Evolutionary conservation across 345 rosid genomes (phyloP).

Genomic region (Nasturtium officinale): DNA sequence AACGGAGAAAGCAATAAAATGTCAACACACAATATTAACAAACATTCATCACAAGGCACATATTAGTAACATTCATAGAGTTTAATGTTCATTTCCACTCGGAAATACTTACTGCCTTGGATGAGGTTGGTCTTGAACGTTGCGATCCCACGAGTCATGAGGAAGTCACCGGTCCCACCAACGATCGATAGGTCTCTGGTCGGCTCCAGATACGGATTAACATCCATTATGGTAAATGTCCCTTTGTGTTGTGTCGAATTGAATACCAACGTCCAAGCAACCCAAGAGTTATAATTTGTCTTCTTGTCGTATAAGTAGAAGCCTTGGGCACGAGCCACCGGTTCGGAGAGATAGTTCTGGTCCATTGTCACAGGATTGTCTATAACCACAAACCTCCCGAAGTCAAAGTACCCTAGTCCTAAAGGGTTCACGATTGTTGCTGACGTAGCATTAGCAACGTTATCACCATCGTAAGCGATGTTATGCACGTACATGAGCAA

Average conservation of each 20-base stretch:
- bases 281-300: not conserved
- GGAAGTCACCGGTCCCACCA: not conserved
- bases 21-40: no score
- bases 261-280: not conserved
- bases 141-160: slow-evolving; percentile 11
- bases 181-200: not conserved
- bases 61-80: slow-evolving; percentile 29
- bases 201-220: not conserved
- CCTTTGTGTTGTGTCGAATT: slow-evolving; percentile 4
- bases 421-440: slow-evolving; percentile 2
- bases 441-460: not conserved
- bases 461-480: not conserved
- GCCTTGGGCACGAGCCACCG: slow-evolving; percentile 18
- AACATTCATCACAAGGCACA: no score
- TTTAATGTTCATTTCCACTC: slow-evolving; percentile 9
- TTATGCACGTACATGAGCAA: not conserved
- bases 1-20: no score
- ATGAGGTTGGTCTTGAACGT: not conserved
- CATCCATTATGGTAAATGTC: not conserved
- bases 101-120: slow-evolving; percentile 14
- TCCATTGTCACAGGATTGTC: slow-evolving; percentile 5
- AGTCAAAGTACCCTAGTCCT: not conserved
- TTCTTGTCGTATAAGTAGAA: not conserved
- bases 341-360: not conserved
- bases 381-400: not conserved